A percentile compares a stretch with the other conserved stretches of the same genome.
phyloP scores from a whole-genome alignment of 768 basidiomycete genomes.

The Terana coerulea region DNA sequence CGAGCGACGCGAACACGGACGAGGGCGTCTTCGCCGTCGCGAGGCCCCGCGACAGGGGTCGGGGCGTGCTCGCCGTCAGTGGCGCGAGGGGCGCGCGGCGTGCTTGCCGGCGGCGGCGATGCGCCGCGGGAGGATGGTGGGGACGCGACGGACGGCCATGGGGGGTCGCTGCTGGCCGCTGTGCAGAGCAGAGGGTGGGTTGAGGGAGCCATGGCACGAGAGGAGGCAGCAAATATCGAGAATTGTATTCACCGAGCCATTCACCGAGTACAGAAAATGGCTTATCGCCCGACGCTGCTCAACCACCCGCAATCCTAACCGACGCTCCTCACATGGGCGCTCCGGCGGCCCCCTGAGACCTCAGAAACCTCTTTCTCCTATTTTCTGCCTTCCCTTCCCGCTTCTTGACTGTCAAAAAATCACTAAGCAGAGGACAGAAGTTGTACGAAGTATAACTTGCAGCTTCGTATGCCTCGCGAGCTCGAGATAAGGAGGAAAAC shows the following conservation, averaged over 20 bases:
- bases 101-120: conserved; percentile 5
- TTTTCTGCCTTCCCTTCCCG: too few species aligned
- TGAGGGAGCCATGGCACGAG: not conserved
- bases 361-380: not conserved
- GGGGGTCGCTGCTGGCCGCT: not conserved
- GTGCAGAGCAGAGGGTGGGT: conserved; percentile 1
- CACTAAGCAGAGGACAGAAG: too few species aligned
- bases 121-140: conserved; percentile 13
- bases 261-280: conserved; percentile 29
- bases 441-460: too few species aligned
- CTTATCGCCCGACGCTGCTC: conserved; percentile 24
- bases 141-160: conserved; percentile 11
- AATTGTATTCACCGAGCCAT: conserved; percentile 33
- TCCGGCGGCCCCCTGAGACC: conserved; percentile 11
- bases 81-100: conserved; percentile 19
- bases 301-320: conserved; percentile 12
- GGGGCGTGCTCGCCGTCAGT: conserved; percentile 17
- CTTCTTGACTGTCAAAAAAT: too few species aligned
- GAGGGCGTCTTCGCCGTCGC: conserved; percentile 58
- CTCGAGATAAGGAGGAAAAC: not conserved
- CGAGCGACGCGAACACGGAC: conserved; percentile 78
- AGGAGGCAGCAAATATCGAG: conserved; percentile 13
- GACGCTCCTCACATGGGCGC: conserved; percentile 15
- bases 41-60: conserved; percentile 34
- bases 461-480: too few species aligned